phyloP scores from a whole-genome alignment of 2,329 filamentous ascomycete genomes.

The Sarocladium oryzae region DNA sequence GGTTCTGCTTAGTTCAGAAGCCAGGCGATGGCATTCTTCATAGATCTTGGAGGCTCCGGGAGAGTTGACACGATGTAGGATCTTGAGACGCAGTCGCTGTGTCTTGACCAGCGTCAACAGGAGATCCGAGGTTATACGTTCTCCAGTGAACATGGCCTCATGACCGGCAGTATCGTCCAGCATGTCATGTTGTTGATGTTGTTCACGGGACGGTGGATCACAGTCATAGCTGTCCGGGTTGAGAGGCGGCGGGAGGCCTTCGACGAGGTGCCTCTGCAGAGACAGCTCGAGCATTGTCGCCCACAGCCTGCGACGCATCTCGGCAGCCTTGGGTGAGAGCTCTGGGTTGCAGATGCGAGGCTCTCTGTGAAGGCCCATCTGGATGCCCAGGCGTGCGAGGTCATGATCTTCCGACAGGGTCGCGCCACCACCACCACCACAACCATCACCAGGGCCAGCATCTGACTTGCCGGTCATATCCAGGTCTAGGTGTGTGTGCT shows the following conservation, averaged over 20 bases:
- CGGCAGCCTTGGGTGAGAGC: constrained; percentile 31
- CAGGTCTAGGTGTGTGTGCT: constrained; percentile 15
- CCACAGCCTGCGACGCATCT: constrained; percentile 43
- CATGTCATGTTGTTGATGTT: constrained; percentile 9
- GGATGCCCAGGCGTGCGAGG: constrained; percentile 34
- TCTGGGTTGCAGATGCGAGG: constrained; percentile 28
- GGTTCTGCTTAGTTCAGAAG: constrained; percentile 8
- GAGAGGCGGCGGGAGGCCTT: constrained; percentile 37
- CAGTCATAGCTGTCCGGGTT: constrained; percentile 37
- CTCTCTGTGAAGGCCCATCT: constrained; percentile 45
- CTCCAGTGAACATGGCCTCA: too few species aligned
- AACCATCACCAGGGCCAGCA: too few species aligned
- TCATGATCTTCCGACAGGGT: constrained; percentile 10
- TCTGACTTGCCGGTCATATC: neutral
- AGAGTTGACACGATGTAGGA: constrained; percentile 12
- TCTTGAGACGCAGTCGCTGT: constrained; percentile 13
- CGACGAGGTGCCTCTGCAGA: constrained; percentile 36
- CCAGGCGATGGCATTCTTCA: constrained; percentile 11
- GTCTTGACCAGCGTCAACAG: constrained; percentile 11
- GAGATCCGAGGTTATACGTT: too few species aligned
- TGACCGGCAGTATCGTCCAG: too few species aligned
- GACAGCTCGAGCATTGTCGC: constrained; percentile 40
- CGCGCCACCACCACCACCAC: constrained; percentile 5
- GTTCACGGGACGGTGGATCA: constrained; percentile 27
- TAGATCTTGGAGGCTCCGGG: constrained; percentile 11